A percentile compares a stretch with the other conserved stretches of the same genome.
Evolutionary conservation across 306 rosid species (phyloP).

Genomic region (Prosopis cineraria): DNA sequence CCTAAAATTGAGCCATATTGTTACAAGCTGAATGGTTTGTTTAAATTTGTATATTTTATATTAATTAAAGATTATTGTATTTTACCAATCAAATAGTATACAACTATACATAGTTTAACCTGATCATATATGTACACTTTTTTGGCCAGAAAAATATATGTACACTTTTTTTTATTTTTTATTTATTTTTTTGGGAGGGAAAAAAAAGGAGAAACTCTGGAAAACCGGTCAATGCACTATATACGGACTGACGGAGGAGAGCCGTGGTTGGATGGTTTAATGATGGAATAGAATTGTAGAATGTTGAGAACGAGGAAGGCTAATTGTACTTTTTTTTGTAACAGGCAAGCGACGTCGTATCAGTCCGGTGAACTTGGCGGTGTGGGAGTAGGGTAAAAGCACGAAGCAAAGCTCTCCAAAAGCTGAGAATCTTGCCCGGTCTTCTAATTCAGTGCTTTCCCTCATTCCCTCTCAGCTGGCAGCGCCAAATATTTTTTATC

Average conservation of each 20-base stretch:
- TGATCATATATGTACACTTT: too few relatives aligned
- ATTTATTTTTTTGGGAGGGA: too few relatives aligned
- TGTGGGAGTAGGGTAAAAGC: background rate
- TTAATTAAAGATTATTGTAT: too few relatives aligned
- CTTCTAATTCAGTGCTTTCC: background rate
- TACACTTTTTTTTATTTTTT: too few relatives aligned
- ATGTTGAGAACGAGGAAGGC: background rate
- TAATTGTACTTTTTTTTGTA: background rate
- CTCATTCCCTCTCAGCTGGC: conserved; percentile 13
- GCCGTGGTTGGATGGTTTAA: background rate
- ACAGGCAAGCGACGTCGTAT: background rate
- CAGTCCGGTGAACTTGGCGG: background rate
- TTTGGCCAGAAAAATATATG: too few relatives aligned
- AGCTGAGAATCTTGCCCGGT: background rate
- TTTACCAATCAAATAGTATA: too few relatives aligned
- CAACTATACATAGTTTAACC: too few relatives aligned
- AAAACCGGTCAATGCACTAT: background rate
- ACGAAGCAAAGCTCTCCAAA: background rate
- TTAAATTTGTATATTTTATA: too few relatives aligned
- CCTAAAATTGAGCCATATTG: too few relatives aligned
- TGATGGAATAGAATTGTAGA: background rate
- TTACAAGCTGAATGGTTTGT: too few relatives aligned
- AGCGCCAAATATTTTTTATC: conserved; percentile 19
- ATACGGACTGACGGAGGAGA: background rate
- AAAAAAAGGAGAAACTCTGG: background rate